Conservation (phyloP, 805 yeast species). For the Ogataea pilisensis region DNA sequence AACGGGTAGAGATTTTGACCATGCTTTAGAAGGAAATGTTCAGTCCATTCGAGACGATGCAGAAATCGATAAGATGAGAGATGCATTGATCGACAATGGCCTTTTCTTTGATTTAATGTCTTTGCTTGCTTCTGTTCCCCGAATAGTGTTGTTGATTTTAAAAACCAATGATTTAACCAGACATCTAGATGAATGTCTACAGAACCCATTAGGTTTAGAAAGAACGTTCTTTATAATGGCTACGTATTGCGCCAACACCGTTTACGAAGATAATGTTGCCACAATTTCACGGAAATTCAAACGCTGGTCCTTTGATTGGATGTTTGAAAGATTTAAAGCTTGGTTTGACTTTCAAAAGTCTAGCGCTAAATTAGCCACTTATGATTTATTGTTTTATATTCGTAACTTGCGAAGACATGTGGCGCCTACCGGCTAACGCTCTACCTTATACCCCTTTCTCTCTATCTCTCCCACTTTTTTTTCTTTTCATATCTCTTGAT, state of each 20-base stretch:
- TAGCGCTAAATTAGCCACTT: constrained; percentile 28
- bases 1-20: constrained; percentile 86
- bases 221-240: constrained; percentile 88
- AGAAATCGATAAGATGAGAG: constrained; percentile 69
- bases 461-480: too few species aligned
- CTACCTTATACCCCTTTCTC: too few species aligned
- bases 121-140: constrained; percentile 74
- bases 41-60: constrained; percentile 47
- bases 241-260: constrained; percentile 78
- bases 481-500: too few species aligned
- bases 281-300: constrained; percentile 7
- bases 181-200: constrained; percentile 76
- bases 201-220: constrained; percentile 81
- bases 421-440: too few species aligned
- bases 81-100: constrained; percentile 55
- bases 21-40: constrained; percentile 65
- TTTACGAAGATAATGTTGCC: constrained; percentile 54
- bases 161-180: constrained; percentile 94
- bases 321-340: constrained; percentile 25
- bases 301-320: constrained; percentile 22
- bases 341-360: constrained; percentile 32
- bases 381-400: constrained; percentile 29
- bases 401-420: constrained; percentile 4
- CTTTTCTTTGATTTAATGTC: constrained; percentile 73
- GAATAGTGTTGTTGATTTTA: constrained; percentile 77